These are phyloP conservation scores for Ogataea salicorniae DNA, from an alignment of 805 yeast genomes.

Conservation along the genomic window DNA sequence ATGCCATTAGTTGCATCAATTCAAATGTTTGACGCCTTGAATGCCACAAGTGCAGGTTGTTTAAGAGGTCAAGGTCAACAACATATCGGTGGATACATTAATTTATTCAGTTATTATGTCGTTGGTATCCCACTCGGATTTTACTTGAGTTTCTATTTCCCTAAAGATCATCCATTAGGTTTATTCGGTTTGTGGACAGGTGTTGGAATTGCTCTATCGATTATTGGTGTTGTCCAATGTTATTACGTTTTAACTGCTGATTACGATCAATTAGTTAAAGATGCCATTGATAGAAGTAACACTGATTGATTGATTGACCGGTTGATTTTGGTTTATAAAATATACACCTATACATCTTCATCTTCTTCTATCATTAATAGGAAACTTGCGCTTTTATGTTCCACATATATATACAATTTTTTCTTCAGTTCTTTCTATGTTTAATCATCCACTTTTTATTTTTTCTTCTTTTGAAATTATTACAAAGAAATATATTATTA, in stretches of 20 bases:
- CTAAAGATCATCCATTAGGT: conserved; percentile 32
- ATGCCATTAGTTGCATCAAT: conserved; percentile 30
- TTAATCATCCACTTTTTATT: too few relatives aligned
- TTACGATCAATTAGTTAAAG: conserved; percentile 46
- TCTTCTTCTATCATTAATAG: too few relatives aligned
- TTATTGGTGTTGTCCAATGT: conserved; percentile 47
- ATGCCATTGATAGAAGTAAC: conserved; percentile 33
- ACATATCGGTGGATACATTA: conserved; percentile 49
- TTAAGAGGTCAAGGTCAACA: conserved; percentile 57
- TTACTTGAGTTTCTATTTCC: conserved; percentile 47
- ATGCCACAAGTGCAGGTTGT: conserved; percentile 48
- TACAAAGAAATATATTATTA: too few relatives aligned
- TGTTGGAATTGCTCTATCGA: conserved; percentile 28
- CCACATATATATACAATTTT: background rate
- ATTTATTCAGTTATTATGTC: conserved; percentile 57
- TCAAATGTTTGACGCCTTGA: conserved; percentile 46
- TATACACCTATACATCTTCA: too few relatives aligned
- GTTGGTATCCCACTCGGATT: conserved; percentile 66
- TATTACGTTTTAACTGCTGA: conserved; percentile 43
- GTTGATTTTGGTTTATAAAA: too few relatives aligned
- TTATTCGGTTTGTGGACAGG: conserved; percentile 34
- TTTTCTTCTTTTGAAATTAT: too few relatives aligned
- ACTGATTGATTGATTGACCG: conserved; percentile 12
- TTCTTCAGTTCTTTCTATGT: background rate
- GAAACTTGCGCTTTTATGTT: too few relatives aligned